Evolutionary conservation across 768 basidiomycete species (phyloP).

Genomic region (Boletus pseudopeckii): DNA sequence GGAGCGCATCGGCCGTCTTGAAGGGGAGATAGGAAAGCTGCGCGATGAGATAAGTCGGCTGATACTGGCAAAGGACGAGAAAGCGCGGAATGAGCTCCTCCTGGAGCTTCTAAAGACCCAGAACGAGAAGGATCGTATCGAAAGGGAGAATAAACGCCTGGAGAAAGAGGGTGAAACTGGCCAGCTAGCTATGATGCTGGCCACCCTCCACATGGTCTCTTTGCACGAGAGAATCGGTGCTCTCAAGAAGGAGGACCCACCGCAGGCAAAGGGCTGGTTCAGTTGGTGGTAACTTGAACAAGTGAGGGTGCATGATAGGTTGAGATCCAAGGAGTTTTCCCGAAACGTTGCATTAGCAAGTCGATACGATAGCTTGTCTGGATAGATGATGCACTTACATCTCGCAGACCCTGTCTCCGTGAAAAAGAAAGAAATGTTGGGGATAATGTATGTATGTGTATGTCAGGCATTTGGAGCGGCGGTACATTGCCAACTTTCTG

Average conservation of each 20-base stretch:
- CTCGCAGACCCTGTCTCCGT: background rate
- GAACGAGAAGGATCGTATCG: background rate
- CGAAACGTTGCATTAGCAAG: background rate
- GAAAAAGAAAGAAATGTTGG: background rate
- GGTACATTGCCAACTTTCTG: background rate
- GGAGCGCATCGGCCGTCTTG: background rate
- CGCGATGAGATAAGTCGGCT: background rate
- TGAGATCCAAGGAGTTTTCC: background rate
- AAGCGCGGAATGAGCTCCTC: background rate
- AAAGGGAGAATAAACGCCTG: background rate
- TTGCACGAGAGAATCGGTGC: background rate
- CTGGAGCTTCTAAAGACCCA: background rate
- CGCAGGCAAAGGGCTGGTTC: background rate
- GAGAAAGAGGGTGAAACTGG: background rate
- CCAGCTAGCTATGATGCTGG: background rate
- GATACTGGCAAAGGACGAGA: background rate
- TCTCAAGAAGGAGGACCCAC: background rate
- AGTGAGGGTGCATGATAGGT: background rate
- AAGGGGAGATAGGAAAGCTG: background rate
- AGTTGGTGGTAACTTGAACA: background rate
- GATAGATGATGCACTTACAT: background rate
- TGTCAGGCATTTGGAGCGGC: background rate
- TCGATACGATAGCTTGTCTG: background rate
- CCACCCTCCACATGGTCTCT: background rate
- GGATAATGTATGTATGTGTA: background rate